Base-by-base conservation (phyloP, 352 stramenopile species). In the Hyaloperonospora arabidopsidis region DNA sequence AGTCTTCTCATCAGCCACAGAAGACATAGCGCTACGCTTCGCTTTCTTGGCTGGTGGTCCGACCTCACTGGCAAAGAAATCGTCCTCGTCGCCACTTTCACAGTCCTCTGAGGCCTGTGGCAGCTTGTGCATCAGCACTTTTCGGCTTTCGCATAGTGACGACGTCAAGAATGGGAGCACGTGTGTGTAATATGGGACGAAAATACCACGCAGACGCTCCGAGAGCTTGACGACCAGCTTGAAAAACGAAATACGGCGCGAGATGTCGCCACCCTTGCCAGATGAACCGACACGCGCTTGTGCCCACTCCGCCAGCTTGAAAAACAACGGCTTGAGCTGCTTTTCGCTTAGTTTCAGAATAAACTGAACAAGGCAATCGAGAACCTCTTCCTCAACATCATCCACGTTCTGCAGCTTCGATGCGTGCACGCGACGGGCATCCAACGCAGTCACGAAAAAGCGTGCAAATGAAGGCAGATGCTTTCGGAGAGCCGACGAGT, bases 341-440 rank as follows among this genome's bases (percentile, higher is more conserved):
- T 93, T 94, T 52, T 95, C 86, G 57, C 79, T 94, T 22, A 95
- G 54, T 47, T 93, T 89, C 21, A 95, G 53, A 7, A 95, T 72
- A 45, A 95, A 90, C 47, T 87, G 70, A 18, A 92, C 70, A 12
- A 93, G 61, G 19, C 79, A 79, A 2, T 89, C 75, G 1, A 95
- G 67, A 13, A 89, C 60, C 28, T 88, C 79, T 46, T 93, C 80
- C 39, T 95, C 83, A 1, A 92, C 79, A 1, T 60, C 56, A 32
- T 89, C 79, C 22, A 89, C 40, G 36, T 90, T 63, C 18, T 84
- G 19, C 8, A 87, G 46, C 44, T 79, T 74, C 2, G 45, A 54
- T 1, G 69, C 43, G 39, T 93, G 84, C 34, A 90, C 72, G 45
- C 85, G 83, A 22, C 83, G 80, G 49, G 75, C 55, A 45, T 95